Evolutionary conservation across 306 rosid genomes (phyloP).

Genomic region (Psophocarpus tetragonolobus): DNA sequence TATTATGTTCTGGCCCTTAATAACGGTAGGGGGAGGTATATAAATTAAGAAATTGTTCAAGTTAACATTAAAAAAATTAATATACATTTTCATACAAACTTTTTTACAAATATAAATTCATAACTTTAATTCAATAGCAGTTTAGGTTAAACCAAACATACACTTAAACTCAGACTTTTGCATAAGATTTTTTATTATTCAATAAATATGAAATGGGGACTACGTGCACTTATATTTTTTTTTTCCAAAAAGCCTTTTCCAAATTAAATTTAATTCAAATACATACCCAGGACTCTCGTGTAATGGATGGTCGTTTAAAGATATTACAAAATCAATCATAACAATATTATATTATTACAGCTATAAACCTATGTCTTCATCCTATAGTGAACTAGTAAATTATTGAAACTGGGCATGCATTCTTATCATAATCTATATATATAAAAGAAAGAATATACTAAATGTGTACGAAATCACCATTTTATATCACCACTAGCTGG

Average conservation of each 20-base stretch:
- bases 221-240: neutral
- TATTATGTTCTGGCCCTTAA: neutral
- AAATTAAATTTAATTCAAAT: no score
- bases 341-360: neutral
- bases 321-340: neutral
- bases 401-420: neutral
- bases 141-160: no score
- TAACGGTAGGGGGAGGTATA: neutral
- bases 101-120: no score
- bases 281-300: neutral
- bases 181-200: no score
- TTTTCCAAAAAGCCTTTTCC: neutral
- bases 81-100: no score
- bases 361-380: neutral
- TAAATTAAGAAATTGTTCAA: no score
- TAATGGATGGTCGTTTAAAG: neutral
- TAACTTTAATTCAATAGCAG: no score
- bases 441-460: neutral
- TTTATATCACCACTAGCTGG: no score
- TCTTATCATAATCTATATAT: neutral
- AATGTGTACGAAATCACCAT: neutral
- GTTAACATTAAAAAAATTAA: no score
- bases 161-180: no score
- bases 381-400: neutral
- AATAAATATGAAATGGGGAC: no score